Evolutionary conservation across 306 rosid genomes (phyloP).

Genomic region (Cucumis cinereus): DNA sequence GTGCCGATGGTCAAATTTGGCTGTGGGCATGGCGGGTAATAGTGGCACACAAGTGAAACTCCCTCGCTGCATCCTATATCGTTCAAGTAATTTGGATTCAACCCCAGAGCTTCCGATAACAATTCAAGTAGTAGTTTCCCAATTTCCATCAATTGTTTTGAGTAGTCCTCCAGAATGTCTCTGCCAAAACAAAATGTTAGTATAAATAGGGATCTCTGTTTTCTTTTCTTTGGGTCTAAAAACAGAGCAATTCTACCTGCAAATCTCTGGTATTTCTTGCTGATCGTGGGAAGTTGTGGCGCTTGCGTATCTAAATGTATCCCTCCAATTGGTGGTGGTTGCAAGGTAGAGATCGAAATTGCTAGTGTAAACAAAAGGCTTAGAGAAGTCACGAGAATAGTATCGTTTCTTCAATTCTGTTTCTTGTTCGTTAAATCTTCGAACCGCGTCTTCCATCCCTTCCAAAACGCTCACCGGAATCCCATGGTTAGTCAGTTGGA

Average conservation of each 20-base stretch:
- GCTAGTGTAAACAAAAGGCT: constrained; percentile 9
- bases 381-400: constrained; percentile 14
- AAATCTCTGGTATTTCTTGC: constrained; percentile 19
- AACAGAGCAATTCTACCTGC: constrained; percentile 18
- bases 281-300: constrained; percentile 21
- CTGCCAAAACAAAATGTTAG: constrained; percentile 13
- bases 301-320: constrained; percentile 17
- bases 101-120: constrained; percentile 20
- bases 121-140: constrained; percentile 3
- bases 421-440: constrained; percentile 26
- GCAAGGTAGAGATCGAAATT: constrained; percentile 24
- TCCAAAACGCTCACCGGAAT: constrained; percentile 19
- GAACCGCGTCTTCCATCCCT: constrained; percentile 18
- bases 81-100: constrained; percentile 9
- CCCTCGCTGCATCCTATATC: constrained; percentile 15
- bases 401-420: constrained; percentile 17
- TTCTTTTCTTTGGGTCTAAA: not conserved
- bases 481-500: constrained; percentile 36
- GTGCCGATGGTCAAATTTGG: constrained; percentile 27
- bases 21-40: constrained; percentile 31
- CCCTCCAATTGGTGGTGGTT: constrained; percentile 46
- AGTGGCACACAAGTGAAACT: not conserved
- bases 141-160: constrained; percentile 18
- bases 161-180: constrained; percentile 28
- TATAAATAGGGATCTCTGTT: too few species aligned